Percentiles rank a stretch among this genome's conserved stretches.
These are phyloP conservation scores for Fusarium chuoi DNA, from an alignment of 2,329 filamentous ascomycete genomes.

Conservation along the genomic window DNA sequence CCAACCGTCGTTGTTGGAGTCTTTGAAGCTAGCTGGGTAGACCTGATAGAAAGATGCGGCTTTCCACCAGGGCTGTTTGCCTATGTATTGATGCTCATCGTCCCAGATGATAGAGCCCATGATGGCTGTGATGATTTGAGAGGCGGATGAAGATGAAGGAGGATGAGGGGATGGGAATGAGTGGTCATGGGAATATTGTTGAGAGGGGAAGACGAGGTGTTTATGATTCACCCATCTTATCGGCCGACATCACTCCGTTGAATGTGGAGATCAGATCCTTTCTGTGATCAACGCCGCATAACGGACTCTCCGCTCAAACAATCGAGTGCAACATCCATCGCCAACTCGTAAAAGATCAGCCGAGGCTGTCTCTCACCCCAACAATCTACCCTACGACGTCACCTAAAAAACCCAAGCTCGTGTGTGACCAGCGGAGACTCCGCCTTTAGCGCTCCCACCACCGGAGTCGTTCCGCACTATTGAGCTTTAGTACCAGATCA, in stretches of 20 bases:
- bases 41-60: slow-evolving; percentile 61
- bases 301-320: slow-evolving; percentile 2
- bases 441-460: neutral
- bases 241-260: neutral
- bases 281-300: neutral
- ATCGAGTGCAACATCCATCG: neutral
- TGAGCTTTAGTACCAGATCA: fast-evolving
- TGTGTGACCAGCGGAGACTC: slow-evolving; percentile 22
- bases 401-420: neutral
- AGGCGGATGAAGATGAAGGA: neutral
- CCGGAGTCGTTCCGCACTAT: slow-evolving; percentile 17
- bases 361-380: neutral
- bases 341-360: slow-evolving; percentile 11
- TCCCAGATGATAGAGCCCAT: slow-evolving; percentile 51
- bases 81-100: slow-evolving; percentile 44
- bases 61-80: slow-evolving; percentile 58
- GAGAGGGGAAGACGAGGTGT: slow-evolving; percentile 11
- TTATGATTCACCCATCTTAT: slow-evolving; percentile 6
- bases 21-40: slow-evolving; percentile 68
- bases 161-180: neutral
- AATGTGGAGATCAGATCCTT: slow-evolving; percentile 8
- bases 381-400: neutral
- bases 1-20: slow-evolving; percentile 69
- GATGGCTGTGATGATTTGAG: neutral
- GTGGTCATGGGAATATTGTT: no score